Evolutionary conservation across 768 basidiomycete species (phyloP).

Genomic region (Hortiboletus flavorubellus): DNA sequence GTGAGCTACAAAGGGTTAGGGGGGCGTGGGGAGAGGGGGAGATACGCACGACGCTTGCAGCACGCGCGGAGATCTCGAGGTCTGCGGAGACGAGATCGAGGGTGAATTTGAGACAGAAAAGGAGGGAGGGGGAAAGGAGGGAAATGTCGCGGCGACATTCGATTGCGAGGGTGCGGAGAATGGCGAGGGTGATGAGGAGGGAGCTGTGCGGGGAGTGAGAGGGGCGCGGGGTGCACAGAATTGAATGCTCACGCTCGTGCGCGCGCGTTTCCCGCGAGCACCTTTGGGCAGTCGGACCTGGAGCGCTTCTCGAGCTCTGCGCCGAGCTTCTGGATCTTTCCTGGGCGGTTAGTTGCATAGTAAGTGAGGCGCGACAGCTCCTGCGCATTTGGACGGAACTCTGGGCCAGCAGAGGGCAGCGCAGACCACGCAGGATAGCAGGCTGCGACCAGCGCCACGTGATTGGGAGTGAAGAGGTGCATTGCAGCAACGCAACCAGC

Average conservation of each 20-base stretch:
- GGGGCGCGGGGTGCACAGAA: not conserved
- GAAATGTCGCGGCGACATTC: conserved; percentile 86
- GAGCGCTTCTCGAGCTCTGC: conserved; percentile 75
- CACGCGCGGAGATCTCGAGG: conserved; percentile 71
- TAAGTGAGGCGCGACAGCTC: conserved; percentile 84
- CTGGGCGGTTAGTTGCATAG: conserved; percentile 80
- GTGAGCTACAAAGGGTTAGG: conserved; percentile 57
- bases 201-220: conserved; percentile 40
- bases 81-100: conserved; percentile 57
- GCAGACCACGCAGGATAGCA: conserved; percentile 83
- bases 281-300: conserved; percentile 60
- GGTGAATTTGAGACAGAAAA: conserved; percentile 59
- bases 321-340: conserved; percentile 75
- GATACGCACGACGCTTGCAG: conserved; percentile 72
- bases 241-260: conserved; percentile 70
- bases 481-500: not conserved
- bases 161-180: conserved; percentile 75
- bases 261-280: conserved; percentile 67
- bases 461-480: conserved; percentile 76
- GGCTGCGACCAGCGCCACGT: conserved; percentile 77
- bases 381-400: conserved; percentile 78
- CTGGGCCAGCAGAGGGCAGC: conserved; percentile 70
- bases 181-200: conserved; percentile 78
- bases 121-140: conserved; percentile 65
- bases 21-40: not conserved